Evolutionary conservation across 306 rosid genomes (phyloP).

Genomic region (Prosopis cineraria): DNA sequence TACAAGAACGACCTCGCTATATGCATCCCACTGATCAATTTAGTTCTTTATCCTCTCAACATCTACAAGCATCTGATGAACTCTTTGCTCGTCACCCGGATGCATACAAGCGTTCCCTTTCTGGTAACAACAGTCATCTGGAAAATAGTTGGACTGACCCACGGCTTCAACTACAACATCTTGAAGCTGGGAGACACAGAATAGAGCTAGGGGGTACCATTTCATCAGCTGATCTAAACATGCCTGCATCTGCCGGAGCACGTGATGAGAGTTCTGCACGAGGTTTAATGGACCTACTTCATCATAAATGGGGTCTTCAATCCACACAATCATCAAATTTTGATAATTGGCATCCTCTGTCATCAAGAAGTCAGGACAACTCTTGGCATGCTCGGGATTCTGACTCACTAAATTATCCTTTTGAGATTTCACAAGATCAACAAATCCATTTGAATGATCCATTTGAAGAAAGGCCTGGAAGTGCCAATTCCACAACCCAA

Average conservation of each 20-base stretch:
- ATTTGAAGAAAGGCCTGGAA: slow-evolving; percentile 44
- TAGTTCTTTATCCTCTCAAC: slow-evolving; percentile 52
- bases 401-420: slow-evolving; percentile 47
- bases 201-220: slow-evolving; percentile 45
- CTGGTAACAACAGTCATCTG: slow-evolving; percentile 52
- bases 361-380: slow-evolving; percentile 51
- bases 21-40: slow-evolving; percentile 47
- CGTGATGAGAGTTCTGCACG: slow-evolving; percentile 53
- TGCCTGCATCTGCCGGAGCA: slow-evolving; percentile 46
- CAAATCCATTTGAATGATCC: slow-evolving; percentile 47
- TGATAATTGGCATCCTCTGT: slow-evolving; percentile 59
- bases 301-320: slow-evolving; percentile 52
- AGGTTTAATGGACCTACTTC: slow-evolving; percentile 55
- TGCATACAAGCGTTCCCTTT: slow-evolving; percentile 41
- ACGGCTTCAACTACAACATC: slow-evolving; percentile 46
- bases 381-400: slow-evolving; percentile 49
- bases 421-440: slow-evolving; percentile 53
- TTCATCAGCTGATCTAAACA: slow-evolving; percentile 45
- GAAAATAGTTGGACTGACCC: slow-evolving; percentile 56
- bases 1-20: slow-evolving; percentile 47
- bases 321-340: slow-evolving; percentile 40
- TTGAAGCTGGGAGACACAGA: slow-evolving; percentile 52
- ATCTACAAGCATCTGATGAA: slow-evolving; percentile 49
- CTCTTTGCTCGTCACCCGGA: slow-evolving; percentile 46
- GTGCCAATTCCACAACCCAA: slow-evolving; percentile 42